These are phyloP conservation scores for Coemansia sp. DNA, from an alignment of 192 early-diverging fungal genomes.

Conservation along the genomic window DNA sequence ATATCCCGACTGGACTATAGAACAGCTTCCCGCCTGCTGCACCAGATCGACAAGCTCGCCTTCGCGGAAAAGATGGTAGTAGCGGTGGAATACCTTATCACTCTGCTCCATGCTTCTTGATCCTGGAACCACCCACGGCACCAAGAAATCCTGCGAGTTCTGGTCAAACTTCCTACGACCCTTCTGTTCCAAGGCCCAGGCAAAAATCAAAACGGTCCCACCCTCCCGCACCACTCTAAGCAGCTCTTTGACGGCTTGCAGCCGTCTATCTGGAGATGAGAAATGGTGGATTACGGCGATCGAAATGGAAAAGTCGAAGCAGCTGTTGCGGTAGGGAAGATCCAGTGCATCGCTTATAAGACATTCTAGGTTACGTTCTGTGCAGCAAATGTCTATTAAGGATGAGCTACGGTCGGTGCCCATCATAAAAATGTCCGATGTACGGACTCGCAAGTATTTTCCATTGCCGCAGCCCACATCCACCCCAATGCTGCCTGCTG, in stretches of 20 bases:
- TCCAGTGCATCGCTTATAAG: conserved; percentile 77
- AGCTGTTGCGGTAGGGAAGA: conserved; percentile 66
- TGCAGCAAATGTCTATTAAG: conserved; percentile 71
- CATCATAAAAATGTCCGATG: conserved; percentile 63
- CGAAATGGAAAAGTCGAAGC: conserved; percentile 92
- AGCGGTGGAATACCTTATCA: conserved; percentile 61
- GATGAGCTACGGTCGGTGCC: conserved; percentile 85
- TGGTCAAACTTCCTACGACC: conserved; percentile 77
- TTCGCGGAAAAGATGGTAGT: conserved; percentile 89
- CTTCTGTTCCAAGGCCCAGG: conserved; percentile 94
- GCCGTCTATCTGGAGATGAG: conserved; percentile 69
- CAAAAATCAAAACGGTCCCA: conserved; percentile 79
- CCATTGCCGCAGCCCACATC: conserved; percentile 98
- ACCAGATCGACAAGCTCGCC: conserved; percentile 81
- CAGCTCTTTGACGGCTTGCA: conserved; percentile 72
- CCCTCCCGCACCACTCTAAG: conserved; percentile 69
- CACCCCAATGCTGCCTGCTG: conserved; percentile 74
- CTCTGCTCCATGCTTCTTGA: conserved; percentile 18
- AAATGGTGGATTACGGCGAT: conserved; percentile 98
- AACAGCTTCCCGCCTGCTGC: conserved; percentile 46
- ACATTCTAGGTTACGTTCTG: conserved; percentile 71
- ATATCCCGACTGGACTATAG: conserved; percentile 73
- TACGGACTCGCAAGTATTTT: conserved; percentile 90
- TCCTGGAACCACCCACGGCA: conserved; percentile 82
- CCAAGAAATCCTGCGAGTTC: conserved; percentile 82